phyloP scores from a whole-genome alignment of 192 early-diverging fungal genomes.

The Geranomyces michiganensis region DNA sequence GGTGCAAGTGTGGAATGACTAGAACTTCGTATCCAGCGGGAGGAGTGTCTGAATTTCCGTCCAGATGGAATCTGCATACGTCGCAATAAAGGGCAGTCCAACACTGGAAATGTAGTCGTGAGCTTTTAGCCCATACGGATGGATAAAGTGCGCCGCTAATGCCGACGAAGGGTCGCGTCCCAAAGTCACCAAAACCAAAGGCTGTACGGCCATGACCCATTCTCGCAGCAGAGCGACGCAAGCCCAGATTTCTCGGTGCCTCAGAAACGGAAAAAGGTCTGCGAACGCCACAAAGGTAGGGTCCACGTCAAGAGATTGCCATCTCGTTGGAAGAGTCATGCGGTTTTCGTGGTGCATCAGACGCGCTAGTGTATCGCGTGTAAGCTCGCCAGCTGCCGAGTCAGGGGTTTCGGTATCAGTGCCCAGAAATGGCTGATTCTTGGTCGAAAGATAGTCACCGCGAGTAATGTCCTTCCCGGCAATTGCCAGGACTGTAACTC shows the following conservation, averaged over 20 bases:
- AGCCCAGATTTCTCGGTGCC: background rate
- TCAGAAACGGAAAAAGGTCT: background rate
- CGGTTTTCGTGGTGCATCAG: background rate
- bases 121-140: background rate
- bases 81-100: background rate
- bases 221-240: background rate
- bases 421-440: background rate
- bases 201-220: background rate
- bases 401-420: background rate
- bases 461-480: conserved; percentile 1
- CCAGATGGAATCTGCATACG: background rate
- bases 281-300: background rate
- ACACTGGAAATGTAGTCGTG: background rate
- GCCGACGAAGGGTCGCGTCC: background rate
- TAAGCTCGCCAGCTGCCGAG: background rate
- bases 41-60: background rate
- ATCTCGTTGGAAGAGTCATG: too few species aligned
- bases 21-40: background rate
- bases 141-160: background rate
- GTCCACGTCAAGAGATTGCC: background rate
- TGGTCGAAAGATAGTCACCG: background rate
- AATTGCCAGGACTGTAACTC: background rate
- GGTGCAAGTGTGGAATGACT: background rate
- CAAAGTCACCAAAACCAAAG: background rate
- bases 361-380: background rate